These are phyloP conservation scores for Dentipellis sp. DNA, from an alignment of 768 basidiomycete genomes.

Conservation along the genomic window DNA sequence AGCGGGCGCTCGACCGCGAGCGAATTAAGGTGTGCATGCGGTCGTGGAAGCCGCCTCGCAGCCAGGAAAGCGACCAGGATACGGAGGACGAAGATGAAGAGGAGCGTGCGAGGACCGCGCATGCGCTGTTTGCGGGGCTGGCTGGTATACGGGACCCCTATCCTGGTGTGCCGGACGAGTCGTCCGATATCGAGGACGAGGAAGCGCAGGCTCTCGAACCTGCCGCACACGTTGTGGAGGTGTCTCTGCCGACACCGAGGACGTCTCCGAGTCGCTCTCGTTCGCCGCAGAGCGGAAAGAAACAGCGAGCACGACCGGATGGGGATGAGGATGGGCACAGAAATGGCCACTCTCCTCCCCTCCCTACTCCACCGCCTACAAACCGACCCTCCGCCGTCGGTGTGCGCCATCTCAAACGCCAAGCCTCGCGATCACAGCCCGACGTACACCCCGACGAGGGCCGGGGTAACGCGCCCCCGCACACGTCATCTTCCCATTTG, in stretches of 20 bases:
- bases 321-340: not conserved
- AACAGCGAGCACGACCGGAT: not conserved
- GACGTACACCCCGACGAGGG: not conserved
- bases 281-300: not conserved
- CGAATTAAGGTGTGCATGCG: slow-evolving; percentile 4
- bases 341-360: not conserved
- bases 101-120: slow-evolving; percentile 5
- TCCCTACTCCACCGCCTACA: not conserved
- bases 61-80: slow-evolving; percentile 5
- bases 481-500: no score
- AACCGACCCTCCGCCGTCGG: not conserved
- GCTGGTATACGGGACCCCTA: not conserved
- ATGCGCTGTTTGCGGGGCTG: slow-evolving; percentile 2
- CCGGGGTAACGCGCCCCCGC: not conserved
- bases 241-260: not conserved
- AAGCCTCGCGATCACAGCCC: not conserved
- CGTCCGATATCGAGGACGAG: not conserved
- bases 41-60: not conserved
- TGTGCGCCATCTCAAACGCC: not conserved
- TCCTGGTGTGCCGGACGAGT: not conserved
- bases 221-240: not conserved
- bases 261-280: not conserved
- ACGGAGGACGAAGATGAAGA: slow-evolving; percentile 8
- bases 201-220: not conserved
- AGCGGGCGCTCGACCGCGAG: slow-evolving; percentile 3